Conservation (phyloP, 148 eudicot species). For the Spergularia marina region DNA sequence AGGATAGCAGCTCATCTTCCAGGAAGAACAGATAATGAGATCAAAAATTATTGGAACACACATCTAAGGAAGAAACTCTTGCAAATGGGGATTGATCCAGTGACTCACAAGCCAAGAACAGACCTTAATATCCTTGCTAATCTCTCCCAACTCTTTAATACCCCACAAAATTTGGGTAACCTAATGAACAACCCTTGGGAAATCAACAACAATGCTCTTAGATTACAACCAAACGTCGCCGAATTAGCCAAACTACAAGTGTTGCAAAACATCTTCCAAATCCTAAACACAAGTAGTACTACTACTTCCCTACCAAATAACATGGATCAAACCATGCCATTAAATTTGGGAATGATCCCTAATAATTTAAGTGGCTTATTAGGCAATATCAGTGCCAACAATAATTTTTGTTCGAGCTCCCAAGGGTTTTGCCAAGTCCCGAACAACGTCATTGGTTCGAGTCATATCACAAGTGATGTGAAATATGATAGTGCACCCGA, state of each 20-base stretch:
- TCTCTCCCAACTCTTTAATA: conserved; percentile 43
- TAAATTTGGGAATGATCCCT: conserved; percentile 19
- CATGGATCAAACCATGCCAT: conserved; percentile 19
- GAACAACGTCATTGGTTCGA: conserved; percentile 2
- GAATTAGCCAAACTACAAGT: conserved; percentile 57
- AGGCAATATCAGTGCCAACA: conserved; percentile 1
- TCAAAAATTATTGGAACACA: conserved; percentile 68
- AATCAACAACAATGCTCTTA: conserved; percentile 34
- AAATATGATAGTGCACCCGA: conserved; percentile 4
- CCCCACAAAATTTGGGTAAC: conserved; percentile 31
- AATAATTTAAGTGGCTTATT: conserved; percentile 13
- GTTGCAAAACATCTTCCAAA: conserved; percentile 49
- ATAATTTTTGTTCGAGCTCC: conserved; percentile 16
- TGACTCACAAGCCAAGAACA: conserved; percentile 46
- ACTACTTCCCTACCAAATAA: conserved; percentile 2
- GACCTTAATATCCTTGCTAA: conserved; percentile 42
- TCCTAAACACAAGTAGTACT: conserved; percentile 29
- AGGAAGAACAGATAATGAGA: conserved; percentile 68
- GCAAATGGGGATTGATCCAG: conserved; percentile 54
- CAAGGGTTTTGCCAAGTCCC: conserved; percentile 17
- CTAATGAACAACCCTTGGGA: conserved; percentile 33
- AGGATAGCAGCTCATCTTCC: conserved; percentile 58
- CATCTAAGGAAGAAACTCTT: conserved; percentile 53
- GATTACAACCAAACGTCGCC: conserved; percentile 31
- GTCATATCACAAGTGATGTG: background rate